Conservation (phyloP, 495 filamentous ascomycete genomes). For the Xylaria intraflava region DNA sequence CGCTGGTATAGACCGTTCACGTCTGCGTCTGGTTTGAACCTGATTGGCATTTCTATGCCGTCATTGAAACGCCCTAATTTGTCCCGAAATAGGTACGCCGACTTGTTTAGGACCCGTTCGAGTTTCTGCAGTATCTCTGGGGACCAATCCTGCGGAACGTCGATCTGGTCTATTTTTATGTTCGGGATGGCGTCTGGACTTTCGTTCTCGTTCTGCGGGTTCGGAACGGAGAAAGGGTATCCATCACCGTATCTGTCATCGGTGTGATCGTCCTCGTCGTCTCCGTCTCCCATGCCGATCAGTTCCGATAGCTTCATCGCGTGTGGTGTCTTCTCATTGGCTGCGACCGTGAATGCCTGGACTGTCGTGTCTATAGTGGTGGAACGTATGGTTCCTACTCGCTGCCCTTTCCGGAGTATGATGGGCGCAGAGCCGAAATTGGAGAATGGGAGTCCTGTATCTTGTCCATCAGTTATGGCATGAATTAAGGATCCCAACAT, state of each 20-base stretch:
- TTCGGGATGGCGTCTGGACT: not conserved
- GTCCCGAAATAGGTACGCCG: not conserved
- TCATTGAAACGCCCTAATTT: conserved; percentile 12
- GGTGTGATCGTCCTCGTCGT: not conserved
- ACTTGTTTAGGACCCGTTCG: not conserved
- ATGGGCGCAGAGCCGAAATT: not conserved
- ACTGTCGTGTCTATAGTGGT: not conserved
- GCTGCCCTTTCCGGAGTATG: not conserved
- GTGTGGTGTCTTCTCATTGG: not conserved
- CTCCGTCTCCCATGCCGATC: not conserved
- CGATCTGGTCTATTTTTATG: not conserved
- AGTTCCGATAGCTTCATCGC: not conserved
- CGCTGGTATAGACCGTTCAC: not conserved
- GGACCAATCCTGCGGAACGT: not conserved
- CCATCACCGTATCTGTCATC: not conserved
- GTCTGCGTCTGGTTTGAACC: not conserved
- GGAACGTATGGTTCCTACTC: not conserved
- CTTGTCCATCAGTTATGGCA: not conserved
- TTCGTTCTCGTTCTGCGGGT: not conserved
- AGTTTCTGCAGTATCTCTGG: not conserved
- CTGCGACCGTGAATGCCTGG: not conserved
- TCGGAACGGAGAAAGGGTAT: not conserved
- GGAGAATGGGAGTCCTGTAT: not conserved
- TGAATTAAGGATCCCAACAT: not conserved
- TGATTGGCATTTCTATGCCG: conserved; percentile 8